Base-by-base conservation (phyloP, 805 yeast species). In the Metschnikowia borealis region DNA sequence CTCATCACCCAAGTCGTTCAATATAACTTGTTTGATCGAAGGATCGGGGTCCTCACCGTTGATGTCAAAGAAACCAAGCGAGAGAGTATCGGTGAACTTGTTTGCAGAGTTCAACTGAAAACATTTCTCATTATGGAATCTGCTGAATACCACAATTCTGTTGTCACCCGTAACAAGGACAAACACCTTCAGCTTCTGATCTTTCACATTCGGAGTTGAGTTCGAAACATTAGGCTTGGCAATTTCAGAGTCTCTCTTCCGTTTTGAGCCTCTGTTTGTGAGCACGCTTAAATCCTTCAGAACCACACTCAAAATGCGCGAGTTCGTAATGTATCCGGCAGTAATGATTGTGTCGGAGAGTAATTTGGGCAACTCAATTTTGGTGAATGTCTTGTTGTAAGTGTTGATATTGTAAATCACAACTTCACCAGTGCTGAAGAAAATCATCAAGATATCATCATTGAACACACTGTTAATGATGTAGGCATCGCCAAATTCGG, bases 81-180 rank as follows among this genome's bases (percentile, higher is more conserved):
- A 62, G 37, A 81, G 59, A 17, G 58, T 65, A 47, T 75, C 77
- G 1, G 80, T 69, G 52, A 79, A 75, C 48, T 70, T 75, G 44
- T 74, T 77, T 36, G 79, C 71, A 39, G 76, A 74, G 47, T 74
- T 75, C 43, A 81, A 69, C 59, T 81, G 84, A 54, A 68, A 79
- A 40, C 82, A 80, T 53, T 76, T 73, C 57, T 81, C 79, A 47
- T 74, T 62, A 68, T 78, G 79, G 44, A 82, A 75, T 49, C 80
- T 75, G 49, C 77, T 77, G 63, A 86, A 86, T 13, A 81, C 79
- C 44, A 87, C 79, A 17, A 87, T 70, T 63, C 89, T 78, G 59
- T 86, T 87, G 62, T 85, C 91, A 51, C 89, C 91, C 1, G 91
- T 85, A 5, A 85, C 87, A 43, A 84, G 77, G 40, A 87, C 74